Percentiles rank a stretch among this genome's conserved stretches.
These are phyloP conservation scores for Boletus patriciae DNA, from an alignment of 768 basidiomycete genomes.

Conservation along the genomic window DNA sequence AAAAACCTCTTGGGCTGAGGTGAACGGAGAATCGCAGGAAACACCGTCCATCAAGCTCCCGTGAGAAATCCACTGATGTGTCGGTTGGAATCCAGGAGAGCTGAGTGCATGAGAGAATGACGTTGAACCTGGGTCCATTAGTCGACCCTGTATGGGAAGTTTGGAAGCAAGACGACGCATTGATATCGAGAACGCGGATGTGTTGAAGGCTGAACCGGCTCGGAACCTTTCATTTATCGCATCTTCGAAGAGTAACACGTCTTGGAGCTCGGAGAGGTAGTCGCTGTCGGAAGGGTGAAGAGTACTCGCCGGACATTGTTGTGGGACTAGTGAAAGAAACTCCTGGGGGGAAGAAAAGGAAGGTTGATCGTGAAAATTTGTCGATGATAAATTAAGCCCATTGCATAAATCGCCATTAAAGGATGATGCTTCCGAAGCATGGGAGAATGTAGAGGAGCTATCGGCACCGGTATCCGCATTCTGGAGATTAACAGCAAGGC, in stretches of 20 bases:
- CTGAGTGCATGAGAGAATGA: conserved; percentile 10
- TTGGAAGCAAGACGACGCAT: conserved; percentile 35
- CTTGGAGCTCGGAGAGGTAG: conserved; percentile 16
- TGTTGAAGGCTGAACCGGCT: conserved; percentile 8
- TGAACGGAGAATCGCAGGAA: conserved; percentile 14
- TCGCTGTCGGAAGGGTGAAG: conserved; percentile 3
- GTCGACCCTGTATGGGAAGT: conserved; percentile 24
- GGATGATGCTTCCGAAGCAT: conserved; percentile 5
- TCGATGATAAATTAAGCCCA: conserved; percentile 6
- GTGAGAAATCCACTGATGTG: conserved; percentile 14
- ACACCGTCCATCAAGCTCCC: conserved; percentile 11
- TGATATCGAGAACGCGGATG: conserved; percentile 30
- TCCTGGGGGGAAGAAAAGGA: conserved; percentile 6
- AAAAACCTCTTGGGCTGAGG: conserved; percentile 32
- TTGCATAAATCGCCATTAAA: background rate
- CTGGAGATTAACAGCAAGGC: conserved; percentile 6
- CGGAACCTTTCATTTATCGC: conserved; percentile 11
- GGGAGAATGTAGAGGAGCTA: conserved; percentile 4
- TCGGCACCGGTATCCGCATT: background rate
- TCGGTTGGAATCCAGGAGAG: conserved; percentile 17
- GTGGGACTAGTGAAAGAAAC: conserved; percentile 4
- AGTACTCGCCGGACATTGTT: conserved; percentile 1
- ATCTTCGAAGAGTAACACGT: conserved; percentile 16
- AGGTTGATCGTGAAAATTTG: conserved; percentile 7
- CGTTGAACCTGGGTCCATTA: conserved; percentile 19